Percentiles rank a stretch among this genome's conserved stretches.
Conservation (phyloP, 1,284 basidiomycete genomes). For the Sporisorium iseilematis-ciliati region DNA sequence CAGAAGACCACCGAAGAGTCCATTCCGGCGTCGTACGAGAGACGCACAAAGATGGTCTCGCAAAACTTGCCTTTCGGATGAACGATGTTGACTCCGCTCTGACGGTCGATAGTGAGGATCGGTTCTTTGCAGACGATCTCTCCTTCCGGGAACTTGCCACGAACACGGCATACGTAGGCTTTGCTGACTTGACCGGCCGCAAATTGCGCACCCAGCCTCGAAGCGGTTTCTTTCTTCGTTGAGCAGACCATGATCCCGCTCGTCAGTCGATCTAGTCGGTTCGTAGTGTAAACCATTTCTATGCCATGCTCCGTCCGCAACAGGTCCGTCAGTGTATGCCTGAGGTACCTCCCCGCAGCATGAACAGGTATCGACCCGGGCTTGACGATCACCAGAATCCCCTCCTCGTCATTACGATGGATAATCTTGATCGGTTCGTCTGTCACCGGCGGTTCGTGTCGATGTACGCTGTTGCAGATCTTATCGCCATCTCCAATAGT, state of each 20-base stretch:
- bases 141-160: conserved; percentile 73
- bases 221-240: conserved; percentile 79
- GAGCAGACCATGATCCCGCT: conserved; percentile 97
- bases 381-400: conserved; percentile 84
- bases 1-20: conserved; percentile 91
- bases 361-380: conserved; percentile 69
- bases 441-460: conserved; percentile 95
- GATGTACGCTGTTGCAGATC: conserved; percentile 89
- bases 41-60: conserved; percentile 86
- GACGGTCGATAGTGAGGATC: conserved; percentile 89
- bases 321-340: conserved; percentile 79
- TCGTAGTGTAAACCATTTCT: conserved; percentile 86
- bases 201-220: conserved; percentile 73
- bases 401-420: conserved; percentile 79
- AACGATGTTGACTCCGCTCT: conserved; percentile 94
- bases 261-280: conserved; percentile 92
- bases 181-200: conserved; percentile 78
- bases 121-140: conserved; percentile 87
- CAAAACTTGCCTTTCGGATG: conserved; percentile 72
- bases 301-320: conserved; percentile 86
- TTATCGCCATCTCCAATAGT: conserved; percentile 88
- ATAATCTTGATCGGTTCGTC: conserved; percentile 86
- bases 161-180: conserved; percentile 59
- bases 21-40: conserved; percentile 85
- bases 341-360: conserved; percentile 62